Evolutionary conservation across 2,329 filamentous ascomycete species (phyloP), one percentile per base, ranked within the genome.

Genomic region (Aotearoamyces nothofagi): DNA sequence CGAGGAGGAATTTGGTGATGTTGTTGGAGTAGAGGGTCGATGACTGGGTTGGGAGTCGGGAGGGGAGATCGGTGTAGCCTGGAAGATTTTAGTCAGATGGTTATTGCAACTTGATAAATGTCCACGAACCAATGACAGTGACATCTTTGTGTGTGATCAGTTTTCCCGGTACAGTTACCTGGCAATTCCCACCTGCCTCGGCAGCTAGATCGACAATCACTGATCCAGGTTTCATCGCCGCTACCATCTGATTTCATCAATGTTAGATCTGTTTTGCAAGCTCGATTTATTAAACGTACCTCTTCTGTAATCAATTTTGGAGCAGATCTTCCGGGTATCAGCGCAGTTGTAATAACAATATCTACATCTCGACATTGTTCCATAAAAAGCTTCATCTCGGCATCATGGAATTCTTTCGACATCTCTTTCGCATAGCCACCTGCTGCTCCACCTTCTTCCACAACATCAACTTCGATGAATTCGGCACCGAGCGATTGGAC

Each of bases 21-120:
- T 93, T 93, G 63, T 92, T 93, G 2, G 81, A 90, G 53, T 92
- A 93, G 12, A 93, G 58, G 0, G 81, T 92, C 0, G 83, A 92
- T 0, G 83, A 82, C 51, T 93, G 84, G 0, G 83, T 92, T 0
- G 84, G 82, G 2, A 93, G 63, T 25, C 83, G 69, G 17, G 83
- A 92, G 1, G 84, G 83, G 15, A 92, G 63, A 52, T 93, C 83
- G 24, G 83, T 92, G 51, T 92, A 92, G 17, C 78, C 69, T 72
- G 7, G n/a, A n/a, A 7, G 19, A 7, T 20, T 20, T 20, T n/a
- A 26, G 5, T 17, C 9, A 22, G 4, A 11, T 29, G 42, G 56
- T 17, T 56, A 24, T 15, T 19, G 12, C 8, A 4, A 30, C 5
- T 17, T 8, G 1, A 7, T 11, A 5, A 3, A 5, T 22, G 3